These are phyloP conservation scores for Gaertneriomyces semiglobifer DNA, from an alignment of 192 early-diverging fungal species.

Conservation along the genomic window DNA sequence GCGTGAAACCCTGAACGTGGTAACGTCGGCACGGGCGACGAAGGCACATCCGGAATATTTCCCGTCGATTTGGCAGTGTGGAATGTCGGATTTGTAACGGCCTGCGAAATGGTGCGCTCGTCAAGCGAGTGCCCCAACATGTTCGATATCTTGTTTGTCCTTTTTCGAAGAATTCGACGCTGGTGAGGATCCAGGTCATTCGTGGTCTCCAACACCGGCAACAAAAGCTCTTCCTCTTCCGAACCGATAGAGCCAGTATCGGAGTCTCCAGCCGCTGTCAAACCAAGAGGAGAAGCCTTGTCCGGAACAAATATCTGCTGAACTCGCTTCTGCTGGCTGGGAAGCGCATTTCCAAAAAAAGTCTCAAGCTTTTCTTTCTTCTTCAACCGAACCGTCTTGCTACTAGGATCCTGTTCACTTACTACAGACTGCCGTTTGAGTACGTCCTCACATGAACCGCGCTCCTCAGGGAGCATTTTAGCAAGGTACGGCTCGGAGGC, in stretches of 20 bases:
- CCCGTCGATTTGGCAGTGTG: slow-evolving; percentile 11
- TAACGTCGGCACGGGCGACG: background rate
- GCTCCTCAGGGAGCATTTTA: background rate
- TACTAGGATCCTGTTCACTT: slow-evolving; percentile 1
- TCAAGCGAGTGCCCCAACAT: slow-evolving; percentile 60
- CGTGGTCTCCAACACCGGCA: slow-evolving; percentile 21
- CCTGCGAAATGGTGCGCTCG: slow-evolving; percentile 38
- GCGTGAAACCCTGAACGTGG: background rate
- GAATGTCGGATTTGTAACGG: slow-evolving; percentile 15
- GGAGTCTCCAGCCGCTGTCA: background rate
- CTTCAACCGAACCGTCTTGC: slow-evolving; percentile 19
- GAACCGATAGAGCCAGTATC: background rate
- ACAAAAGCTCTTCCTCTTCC: background rate
- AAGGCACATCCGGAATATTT: background rate
- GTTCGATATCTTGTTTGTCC: slow-evolving; percentile 58
- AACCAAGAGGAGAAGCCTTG: background rate
- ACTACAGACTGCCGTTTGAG: background rate
- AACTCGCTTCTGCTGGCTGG: slow-evolving; percentile 26
- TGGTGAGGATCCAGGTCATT: slow-evolving; percentile 54
- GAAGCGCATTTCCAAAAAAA: slow-evolving; percentile 31
- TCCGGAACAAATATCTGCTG: slow-evolving; percentile 20
- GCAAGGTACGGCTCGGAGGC: slow-evolving; percentile 3
- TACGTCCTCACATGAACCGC: background rate
- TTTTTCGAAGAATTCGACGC: slow-evolving; percentile 55
- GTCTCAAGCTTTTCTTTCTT: slow-evolving; percentile 42